A percentile compares a stretch with the other conserved stretches of the same genome.
Conservation (phyloP, 1,284 basidiomycete species). For the Thelephora terrestris region DNA sequence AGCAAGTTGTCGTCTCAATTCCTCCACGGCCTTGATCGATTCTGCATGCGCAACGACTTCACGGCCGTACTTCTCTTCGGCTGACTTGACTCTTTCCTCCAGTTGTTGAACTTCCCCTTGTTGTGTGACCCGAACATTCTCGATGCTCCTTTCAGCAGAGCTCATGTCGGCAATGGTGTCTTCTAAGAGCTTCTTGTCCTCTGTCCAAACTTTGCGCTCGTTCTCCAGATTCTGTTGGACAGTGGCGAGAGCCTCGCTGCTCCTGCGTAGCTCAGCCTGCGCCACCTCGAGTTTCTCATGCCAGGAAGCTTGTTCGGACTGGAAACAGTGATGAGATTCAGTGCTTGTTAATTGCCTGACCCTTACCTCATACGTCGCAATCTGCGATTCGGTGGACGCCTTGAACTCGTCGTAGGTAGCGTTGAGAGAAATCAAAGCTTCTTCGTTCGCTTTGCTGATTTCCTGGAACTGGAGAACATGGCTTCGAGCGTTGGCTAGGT, state of each 20-base stretch:
- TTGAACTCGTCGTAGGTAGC: slow-evolving; percentile 74
- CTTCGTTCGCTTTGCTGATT: slow-evolving; percentile 75
- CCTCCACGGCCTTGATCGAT: slow-evolving; percentile 62
- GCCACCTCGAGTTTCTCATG: slow-evolving; percentile 50
- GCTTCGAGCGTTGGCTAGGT: slow-evolving; percentile 55
- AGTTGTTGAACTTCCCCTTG: slow-evolving; percentile 57
- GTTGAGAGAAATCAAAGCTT: slow-evolving; percentile 61
- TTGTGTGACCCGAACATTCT: slow-evolving; percentile 50
- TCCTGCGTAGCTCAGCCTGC: slow-evolving; percentile 46
- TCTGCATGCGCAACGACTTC: slow-evolving; percentile 81
- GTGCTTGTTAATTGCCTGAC: not conserved
- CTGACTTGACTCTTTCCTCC: slow-evolving; percentile 68
- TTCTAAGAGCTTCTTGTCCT: slow-evolving; percentile 73
- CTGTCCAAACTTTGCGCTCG: slow-evolving; percentile 58
- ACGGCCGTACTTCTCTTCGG: slow-evolving; percentile 71
- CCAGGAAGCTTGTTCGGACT: slow-evolving; percentile 62
- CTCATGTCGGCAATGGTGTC: slow-evolving; percentile 69
- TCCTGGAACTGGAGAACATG: slow-evolving; percentile 80
- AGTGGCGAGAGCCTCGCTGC: slow-evolving; percentile 43
- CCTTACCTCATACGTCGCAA: slow-evolving; percentile 56
- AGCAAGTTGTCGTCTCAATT: slow-evolving; percentile 53
- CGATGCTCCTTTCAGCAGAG: slow-evolving; percentile 54
- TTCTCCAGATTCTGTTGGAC: slow-evolving; percentile 54
- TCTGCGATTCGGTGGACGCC: slow-evolving; percentile 51
- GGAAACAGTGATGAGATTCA: slow-evolving; percentile 6